These are phyloP conservation scores for Penicillium sp. DNA, from an alignment of 2,329 filamentous ascomycete genomes.

Conservation along the genomic window DNA sequence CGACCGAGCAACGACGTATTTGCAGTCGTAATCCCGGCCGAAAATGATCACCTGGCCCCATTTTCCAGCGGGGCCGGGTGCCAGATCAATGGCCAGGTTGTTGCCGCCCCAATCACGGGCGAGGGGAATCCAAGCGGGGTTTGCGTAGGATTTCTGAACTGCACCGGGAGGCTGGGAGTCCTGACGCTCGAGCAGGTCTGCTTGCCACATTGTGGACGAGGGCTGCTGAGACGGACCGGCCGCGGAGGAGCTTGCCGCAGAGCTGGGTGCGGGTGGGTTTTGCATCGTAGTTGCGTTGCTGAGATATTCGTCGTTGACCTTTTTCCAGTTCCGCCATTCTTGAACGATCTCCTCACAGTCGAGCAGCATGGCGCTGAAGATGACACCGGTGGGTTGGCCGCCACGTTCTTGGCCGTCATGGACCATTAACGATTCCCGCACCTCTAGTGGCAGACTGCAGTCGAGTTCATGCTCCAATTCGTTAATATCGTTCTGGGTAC, in stretches of 20 bases:
- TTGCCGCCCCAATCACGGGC: slow-evolving; percentile 98
- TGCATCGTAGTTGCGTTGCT: slow-evolving; percentile 53
- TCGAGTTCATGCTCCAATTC: slow-evolving; percentile 95
- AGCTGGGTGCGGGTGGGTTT: slow-evolving; percentile 65
- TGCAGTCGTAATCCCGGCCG: slow-evolving; percentile 96
- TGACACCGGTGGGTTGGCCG: slow-evolving; percentile 82
- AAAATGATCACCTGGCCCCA: slow-evolving; percentile 98
- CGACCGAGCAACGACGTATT: slow-evolving; percentile 91
- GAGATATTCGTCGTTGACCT: slow-evolving; percentile 87
- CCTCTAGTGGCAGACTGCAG: slow-evolving; percentile 86
- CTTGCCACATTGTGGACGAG: slow-evolving; percentile 68
- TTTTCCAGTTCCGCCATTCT: slow-evolving; percentile 95
- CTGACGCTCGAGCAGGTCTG: slow-evolving; percentile 79
- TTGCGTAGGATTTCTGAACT: slow-evolving; percentile 88
- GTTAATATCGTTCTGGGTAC: slow-evolving; percentile 91
- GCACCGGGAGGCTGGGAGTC: slow-evolving; percentile 82
- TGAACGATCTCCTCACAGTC: slow-evolving; percentile 98
- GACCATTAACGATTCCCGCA: slow-evolving; percentile 83
- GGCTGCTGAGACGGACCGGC: slow-evolving; percentile 54
- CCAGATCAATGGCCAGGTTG: slow-evolving; percentile 89
- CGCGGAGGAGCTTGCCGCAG: slow-evolving; percentile 63
- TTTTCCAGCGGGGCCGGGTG: slow-evolving; percentile 80
- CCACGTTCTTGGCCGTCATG: slow-evolving; percentile 98
- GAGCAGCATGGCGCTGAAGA: slow-evolving; percentile 91
- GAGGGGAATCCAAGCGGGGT: slow-evolving; percentile 92